Evolutionary conservation across 345 rosid species (phyloP), one percentile per base, ranked within the genome.

Genomic region (Rhodamnia argentea): DNA sequence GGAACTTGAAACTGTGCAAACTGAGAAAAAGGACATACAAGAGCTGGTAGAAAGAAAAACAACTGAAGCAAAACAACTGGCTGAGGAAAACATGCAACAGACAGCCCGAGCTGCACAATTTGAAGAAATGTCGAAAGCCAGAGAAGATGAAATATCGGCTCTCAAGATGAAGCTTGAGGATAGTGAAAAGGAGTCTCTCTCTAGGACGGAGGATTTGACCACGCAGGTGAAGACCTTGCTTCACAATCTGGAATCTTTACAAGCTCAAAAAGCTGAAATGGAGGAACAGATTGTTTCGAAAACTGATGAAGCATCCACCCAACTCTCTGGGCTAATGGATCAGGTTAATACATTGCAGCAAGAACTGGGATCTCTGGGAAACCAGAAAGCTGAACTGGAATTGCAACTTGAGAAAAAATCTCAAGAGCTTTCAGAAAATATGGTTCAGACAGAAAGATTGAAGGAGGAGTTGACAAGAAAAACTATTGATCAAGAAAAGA

Each of bases 371-470:
- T 88, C 92, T 52, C 90, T 94, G 56, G 89, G 86, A 42, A 89
- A 88, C 89, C 92, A 93, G 86, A 94, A 89, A 89, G 92, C 92
- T 83, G 95, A 91, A 84, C 86, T 92, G 29, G 93, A 92, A 84
- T 84, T 87, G 74, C 92, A 94, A 82, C 93, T 92, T 85, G 92
- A 91, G 87, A 89, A 86, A n/a, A 95, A 89, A 90, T 86, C 90
- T 24, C 86, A 84, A 84, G 95, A 93, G 88, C 90, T 91, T 83
- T 91, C 95, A 70, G 95, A 92, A 59, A 86, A 85, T 87, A 13
- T 87, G 89, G 88, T 87, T 83, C 88, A 86, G 83, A 89, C 83
- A 27, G 90, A 88, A 85, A 88, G 84, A 18, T 53, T 87, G 86
- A 87, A 87, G 84, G 90, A 87, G 76, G 89, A 88, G 50, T 44